Evolutionary conservation across 805 yeast species (phyloP).

Genomic region (Candida awuae): DNA sequence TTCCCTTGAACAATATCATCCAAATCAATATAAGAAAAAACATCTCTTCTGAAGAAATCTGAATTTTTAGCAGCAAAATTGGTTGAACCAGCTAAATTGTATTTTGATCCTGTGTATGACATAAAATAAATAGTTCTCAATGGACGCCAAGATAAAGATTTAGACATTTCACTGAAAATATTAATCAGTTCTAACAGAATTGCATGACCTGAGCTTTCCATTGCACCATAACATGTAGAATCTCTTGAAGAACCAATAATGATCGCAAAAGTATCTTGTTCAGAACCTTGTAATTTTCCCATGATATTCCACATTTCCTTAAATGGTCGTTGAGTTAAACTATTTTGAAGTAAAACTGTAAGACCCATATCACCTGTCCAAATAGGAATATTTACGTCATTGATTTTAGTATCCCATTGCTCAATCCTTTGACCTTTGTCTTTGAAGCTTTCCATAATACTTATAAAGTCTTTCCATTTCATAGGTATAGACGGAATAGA

Average conservation of each 20-base stretch:
- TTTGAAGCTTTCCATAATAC: slow-evolving; percentile 31
- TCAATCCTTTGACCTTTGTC: slow-evolving; percentile 32
- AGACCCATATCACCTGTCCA: slow-evolving; percentile 37
- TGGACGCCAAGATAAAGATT: slow-evolving; percentile 71
- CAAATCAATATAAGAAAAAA: slow-evolving; percentile 66
- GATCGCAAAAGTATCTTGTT: slow-evolving; percentile 65
- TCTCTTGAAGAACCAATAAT: slow-evolving; percentile 82
- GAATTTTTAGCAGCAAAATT: slow-evolving; percentile 59
- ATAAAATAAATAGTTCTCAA: slow-evolving; percentile 73
- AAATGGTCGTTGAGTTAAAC: slow-evolving; percentile 38
- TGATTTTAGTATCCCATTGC: slow-evolving; percentile 30
- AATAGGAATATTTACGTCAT: slow-evolving; percentile 26
- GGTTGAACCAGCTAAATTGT: slow-evolving; percentile 77
- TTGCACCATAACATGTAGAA: slow-evolving; percentile 59
- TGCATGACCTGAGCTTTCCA: slow-evolving; percentile 68
- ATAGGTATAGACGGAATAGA: slow-evolving; percentile 71
- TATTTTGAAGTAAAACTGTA: slow-evolving; percentile 25
- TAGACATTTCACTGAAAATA: slow-evolving; percentile 54
- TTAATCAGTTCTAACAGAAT: slow-evolving; percentile 64
- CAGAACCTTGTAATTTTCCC: slow-evolving; percentile 72
- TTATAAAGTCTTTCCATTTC: slow-evolving; percentile 61
- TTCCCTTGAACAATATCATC: slow-evolving; percentile 54
- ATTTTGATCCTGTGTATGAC: slow-evolving; percentile 76
- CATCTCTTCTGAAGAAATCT: slow-evolving; percentile 49
- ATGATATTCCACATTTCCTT: slow-evolving; percentile 75